A percentile compares a stretch with the other conserved stretches of the same genome.
phyloP scores from a whole-genome alignment of 306 rosid species.

The Pterocarpus macrocarpus region DNA sequence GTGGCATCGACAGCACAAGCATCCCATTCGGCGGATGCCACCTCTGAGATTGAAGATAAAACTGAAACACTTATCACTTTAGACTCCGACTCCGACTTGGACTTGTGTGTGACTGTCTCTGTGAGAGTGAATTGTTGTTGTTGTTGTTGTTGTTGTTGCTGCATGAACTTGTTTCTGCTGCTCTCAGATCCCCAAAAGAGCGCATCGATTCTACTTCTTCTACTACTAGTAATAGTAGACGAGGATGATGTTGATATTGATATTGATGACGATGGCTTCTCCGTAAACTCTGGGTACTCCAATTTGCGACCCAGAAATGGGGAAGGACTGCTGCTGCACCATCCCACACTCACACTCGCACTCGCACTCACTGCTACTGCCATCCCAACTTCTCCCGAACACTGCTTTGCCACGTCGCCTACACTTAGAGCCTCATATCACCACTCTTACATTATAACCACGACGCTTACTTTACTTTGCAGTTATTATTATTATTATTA shows the following conservation, averaged over 20 bases:
- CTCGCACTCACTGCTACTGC: background rate
- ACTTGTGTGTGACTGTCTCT: background rate
- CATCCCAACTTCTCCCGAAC: constrained; percentile 35
- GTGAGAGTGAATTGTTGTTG: constrained; percentile 61
- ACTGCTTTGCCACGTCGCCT: constrained; percentile 13
- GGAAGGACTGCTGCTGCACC: background rate
- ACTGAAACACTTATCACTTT: constrained; percentile 64
- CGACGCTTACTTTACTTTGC: background rate
- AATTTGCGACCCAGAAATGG: background rate
- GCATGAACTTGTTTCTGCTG: constrained; percentile 37
- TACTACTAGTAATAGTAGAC: background rate
- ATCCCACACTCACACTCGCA: background rate
- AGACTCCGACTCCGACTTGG: constrained; percentile 22
- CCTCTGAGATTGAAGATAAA: constrained; percentile 76
- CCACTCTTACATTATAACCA: background rate
- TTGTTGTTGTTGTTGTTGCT: constrained; percentile 50
- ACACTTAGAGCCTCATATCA: background rate
- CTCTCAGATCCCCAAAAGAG: constrained; percentile 70
- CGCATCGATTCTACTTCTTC: constrained; percentile 52
- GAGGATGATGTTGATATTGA: background rate
- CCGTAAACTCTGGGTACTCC: background rate
- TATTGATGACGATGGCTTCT: background rate
- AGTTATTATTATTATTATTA: too few species aligned
- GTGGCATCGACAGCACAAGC: constrained; percentile 77
- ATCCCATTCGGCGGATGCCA: constrained; percentile 82